phyloP scores from a whole-genome alignment of 208 protist genomes.

The Trichomonas gallinae region DNA sequence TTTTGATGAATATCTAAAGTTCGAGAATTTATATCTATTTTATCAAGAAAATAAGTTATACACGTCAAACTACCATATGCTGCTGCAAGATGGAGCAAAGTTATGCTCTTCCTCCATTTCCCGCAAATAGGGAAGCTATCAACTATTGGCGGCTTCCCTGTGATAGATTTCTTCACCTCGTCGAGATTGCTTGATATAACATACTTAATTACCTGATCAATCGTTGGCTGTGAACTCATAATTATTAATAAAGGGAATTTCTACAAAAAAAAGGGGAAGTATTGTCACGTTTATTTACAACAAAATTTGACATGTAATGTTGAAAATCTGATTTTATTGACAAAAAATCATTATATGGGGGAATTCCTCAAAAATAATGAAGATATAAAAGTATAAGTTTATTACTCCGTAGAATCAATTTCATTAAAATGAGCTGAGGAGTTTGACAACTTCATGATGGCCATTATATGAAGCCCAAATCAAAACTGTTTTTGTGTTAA shows the following conservation, averaged over 20 bases:
- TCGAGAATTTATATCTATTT: neutral
- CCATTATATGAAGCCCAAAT: too few species aligned
- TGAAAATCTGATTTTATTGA: neutral
- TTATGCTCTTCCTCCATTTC: neutral
- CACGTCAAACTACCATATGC: neutral
- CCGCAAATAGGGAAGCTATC: neutral
- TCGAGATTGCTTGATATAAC: neutral
- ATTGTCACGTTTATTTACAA: neutral
- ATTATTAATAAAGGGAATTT: neutral
- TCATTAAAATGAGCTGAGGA: too few species aligned
- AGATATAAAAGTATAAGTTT: too few species aligned
- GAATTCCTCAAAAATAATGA: too few species aligned
- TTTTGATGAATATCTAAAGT: neutral
- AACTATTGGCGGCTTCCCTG: neutral
- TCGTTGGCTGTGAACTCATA: neutral
- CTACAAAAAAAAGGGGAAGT: neutral
- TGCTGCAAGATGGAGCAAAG: neutral
- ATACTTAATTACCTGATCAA: neutral
- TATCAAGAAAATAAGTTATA: neutral
- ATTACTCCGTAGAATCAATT: too few species aligned
- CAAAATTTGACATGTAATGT: neutral
- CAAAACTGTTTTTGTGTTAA: too few species aligned
- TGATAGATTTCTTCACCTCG: neutral
- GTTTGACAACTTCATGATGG: too few species aligned
- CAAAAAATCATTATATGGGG: too few species aligned